Base-by-base conservation (phyloP, 108 stramenopile species). In the Bacterosira constricta region DNA sequence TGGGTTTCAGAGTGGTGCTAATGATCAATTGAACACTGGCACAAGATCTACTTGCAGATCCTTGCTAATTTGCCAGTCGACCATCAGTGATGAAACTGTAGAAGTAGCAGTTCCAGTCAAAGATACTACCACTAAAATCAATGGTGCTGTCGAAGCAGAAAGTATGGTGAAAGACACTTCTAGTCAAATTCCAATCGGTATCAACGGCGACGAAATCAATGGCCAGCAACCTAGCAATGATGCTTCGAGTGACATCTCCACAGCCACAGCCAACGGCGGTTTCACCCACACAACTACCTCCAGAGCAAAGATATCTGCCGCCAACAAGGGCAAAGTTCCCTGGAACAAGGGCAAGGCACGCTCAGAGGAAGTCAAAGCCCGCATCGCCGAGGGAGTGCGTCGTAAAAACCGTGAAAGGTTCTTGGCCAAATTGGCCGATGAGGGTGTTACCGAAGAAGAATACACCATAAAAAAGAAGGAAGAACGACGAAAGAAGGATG, bases 271-370 rank as follows among this genome's bases (percentile, higher is more conserved):
- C 30, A 89, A 86, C 71, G 92, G 92, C 25, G 92, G 92, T 1
- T 93, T 68, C 52, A 62, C 85, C 8, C 92, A 93, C 72, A 93
- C 92, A 1, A 65, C 56, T 20, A 84, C 88, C 11, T 87, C 85
- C 46, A 71, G 73, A 37, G 89, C 90, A 26, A 94, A 94, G 78
- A 94, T 94, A 62, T 86, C 86, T 1, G 87, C 87, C 1, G 93
- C 93, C 69, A 94, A 94, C 75, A 90, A 88, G 66, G 93, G 93
- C 11, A 94, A 89, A 71, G 82, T 78, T 20, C 93, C 93, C 4
- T 94, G 93, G 93, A 94, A 94, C 73, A 94, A 91, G 66, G 93
- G 93, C 10, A 83, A 86, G 68, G 11, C 63, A 10, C 86, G 87
- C 15, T 84, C 90, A 11, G 82, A 85, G n/a, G 93, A 94, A 70